These are phyloP conservation scores for Thyridium curvatum DNA, from an alignment of 2,329 filamentous ascomycete species.

Conservation along the genomic window DNA sequence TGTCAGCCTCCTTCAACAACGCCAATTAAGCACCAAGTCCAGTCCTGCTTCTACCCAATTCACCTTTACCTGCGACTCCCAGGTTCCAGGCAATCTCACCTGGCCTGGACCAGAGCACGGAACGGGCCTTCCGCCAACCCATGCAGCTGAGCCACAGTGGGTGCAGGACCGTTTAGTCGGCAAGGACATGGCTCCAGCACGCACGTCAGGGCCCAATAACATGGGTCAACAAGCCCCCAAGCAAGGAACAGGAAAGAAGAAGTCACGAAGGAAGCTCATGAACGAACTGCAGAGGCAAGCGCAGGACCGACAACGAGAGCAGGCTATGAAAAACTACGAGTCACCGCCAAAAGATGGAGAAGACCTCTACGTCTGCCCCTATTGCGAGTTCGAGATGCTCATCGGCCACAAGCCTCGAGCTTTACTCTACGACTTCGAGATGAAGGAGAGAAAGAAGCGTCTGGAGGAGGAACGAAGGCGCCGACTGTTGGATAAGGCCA, in stretches of 20 bases:
- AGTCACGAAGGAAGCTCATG: constrained; percentile 58
- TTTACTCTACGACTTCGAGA: constrained; percentile 86
- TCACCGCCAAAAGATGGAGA: constrained; percentile 58
- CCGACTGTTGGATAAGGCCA: constrained; percentile 82
- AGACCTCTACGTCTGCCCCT: constrained; percentile 93
- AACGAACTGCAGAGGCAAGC: constrained; percentile 72
- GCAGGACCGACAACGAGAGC: constrained; percentile 68
- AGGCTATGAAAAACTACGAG: constrained; percentile 70
- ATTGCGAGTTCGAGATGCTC: constrained; percentile 95
- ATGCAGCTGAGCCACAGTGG: background rate
- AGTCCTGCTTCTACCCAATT: constrained; percentile 79
- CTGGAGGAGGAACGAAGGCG: constrained; percentile 82
- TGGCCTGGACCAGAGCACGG: constrained; percentile 52
- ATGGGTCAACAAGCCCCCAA: constrained; percentile 5
- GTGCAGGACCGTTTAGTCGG: background rate
- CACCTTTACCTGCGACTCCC: constrained; percentile 92
- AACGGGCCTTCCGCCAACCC: constrained; percentile 4
- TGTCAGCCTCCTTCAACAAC: constrained; percentile 69
- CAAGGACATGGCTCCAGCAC: background rate
- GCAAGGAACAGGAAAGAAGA: constrained; percentile 39
- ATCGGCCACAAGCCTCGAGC: constrained; percentile 83
- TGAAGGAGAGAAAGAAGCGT: constrained; percentile 81
- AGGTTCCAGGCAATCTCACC: constrained; percentile 71
- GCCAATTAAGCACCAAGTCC: constrained; percentile 44
- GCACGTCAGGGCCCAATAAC: constrained; percentile 2